These are phyloP conservation scores for Rhynchospora breviuscula DNA, from an alignment of 176 grass and related monocot genomes.

Conservation along the genomic window DNA sequence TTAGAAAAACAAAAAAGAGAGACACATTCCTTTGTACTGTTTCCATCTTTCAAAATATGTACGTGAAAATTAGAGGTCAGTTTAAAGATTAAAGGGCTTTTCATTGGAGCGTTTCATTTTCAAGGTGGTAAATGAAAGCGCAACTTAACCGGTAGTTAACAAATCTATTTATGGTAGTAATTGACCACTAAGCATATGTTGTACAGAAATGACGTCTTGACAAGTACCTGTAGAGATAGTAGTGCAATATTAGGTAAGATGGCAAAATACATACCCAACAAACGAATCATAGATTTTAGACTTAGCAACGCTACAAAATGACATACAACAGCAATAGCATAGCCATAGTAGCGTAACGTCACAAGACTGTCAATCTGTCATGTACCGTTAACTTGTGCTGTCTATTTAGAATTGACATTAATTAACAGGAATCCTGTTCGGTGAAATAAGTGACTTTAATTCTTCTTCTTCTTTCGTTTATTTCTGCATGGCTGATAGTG, in stretches of 20 bases:
- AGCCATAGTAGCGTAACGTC: background rate
- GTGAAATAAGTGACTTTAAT: background rate
- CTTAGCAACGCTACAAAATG: background rate
- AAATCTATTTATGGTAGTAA: conserved; percentile 11
- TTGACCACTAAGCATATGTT: background rate
- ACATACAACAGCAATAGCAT: conserved; percentile 2
- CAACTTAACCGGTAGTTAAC: background rate
- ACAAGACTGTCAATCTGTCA: background rate
- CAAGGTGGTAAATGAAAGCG: conserved; percentile 3
- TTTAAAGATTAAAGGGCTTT: background rate
- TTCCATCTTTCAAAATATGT: conserved; percentile 2
- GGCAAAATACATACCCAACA: conserved; percentile 17
- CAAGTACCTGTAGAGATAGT: conserved; percentile 5
- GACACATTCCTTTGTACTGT: background rate
- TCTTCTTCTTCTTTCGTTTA: background rate
- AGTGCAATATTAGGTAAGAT: conserved; percentile 9
- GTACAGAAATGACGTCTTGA: background rate
- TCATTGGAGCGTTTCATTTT: background rate
- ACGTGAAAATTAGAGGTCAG: background rate
- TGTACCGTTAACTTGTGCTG: conserved; percentile 4
- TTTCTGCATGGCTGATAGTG: background rate
- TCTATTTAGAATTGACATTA: conserved; percentile 1
- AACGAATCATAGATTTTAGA: conserved; percentile 6
- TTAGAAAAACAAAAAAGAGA: background rate
- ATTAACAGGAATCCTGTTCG: background rate